phyloP scores from a whole-genome alignment of 495 filamentous ascomycete species.

The Aspergillus bridgeri region DNA sequence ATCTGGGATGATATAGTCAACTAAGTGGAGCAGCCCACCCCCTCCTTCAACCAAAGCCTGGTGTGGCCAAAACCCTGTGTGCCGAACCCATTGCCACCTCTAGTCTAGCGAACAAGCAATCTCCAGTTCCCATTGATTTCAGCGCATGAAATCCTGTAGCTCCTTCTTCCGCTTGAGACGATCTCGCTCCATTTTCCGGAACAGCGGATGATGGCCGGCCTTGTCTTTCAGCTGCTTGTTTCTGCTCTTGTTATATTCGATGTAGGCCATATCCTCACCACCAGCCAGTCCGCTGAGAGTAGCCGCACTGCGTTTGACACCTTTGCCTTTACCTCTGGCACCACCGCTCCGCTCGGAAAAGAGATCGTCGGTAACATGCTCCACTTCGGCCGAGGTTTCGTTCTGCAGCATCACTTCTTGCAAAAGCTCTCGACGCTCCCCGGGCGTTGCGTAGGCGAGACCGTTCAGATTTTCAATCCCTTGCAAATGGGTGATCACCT shows the following conservation, averaged over 20 bases:
- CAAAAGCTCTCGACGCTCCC: conserved; percentile 83
- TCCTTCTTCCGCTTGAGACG: conserved; percentile 61
- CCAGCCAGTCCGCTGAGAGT: conserved; percentile 81
- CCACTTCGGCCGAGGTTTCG: conserved; percentile 71
- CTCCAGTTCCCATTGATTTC: neutral
- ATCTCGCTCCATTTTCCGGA: conserved; percentile 80
- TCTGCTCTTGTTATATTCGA: conserved; percentile 73
- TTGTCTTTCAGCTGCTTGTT: conserved; percentile 84
- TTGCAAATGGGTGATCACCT: conserved; percentile 94
- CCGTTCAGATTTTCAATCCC: conserved; percentile 82
- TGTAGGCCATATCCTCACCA: conserved; percentile 94
- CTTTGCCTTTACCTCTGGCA: conserved; percentile 34
- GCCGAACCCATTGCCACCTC: no score
- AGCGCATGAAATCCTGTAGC: conserved; percentile 25
- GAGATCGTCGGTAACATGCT: conserved; percentile 78
- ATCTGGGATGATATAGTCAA: no score
- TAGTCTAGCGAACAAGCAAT: no score
- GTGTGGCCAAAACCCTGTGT: no score
- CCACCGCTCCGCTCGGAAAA: conserved; percentile 61
- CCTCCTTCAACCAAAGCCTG: no score
- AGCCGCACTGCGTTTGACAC: conserved; percentile 73
- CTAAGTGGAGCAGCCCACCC: no score
- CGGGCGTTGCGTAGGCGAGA: conserved; percentile 73
- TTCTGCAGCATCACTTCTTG: conserved; percentile 91
- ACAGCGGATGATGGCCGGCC: conserved; percentile 56